Evolutionary conservation across 345 rosid species (phyloP).

Genomic region (Mangifera indica): DNA sequence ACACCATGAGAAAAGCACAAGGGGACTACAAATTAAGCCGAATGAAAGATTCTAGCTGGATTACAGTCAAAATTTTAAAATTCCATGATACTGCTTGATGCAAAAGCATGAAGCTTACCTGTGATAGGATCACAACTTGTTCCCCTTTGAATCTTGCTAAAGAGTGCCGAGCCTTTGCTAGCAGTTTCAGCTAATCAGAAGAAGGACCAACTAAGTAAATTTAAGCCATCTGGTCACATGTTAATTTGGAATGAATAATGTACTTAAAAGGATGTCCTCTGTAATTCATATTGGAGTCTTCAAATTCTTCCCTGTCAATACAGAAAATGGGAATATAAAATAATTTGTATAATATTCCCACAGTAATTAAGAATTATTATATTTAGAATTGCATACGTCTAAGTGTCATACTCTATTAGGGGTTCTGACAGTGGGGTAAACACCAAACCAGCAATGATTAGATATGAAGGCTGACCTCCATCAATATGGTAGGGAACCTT

Average conservation of each 20-base stretch:
- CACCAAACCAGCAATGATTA: conserved; percentile 92
- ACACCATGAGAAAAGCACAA: not conserved
- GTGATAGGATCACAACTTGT: conserved; percentile 93
- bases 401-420: conserved; percentile 80
- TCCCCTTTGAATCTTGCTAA: conserved; percentile 86
- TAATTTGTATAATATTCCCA: not conserved
- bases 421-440: conserved; percentile 98
- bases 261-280: not conserved
- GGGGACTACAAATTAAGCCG: not conserved
- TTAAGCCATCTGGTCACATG: not conserved
- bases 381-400: no score
- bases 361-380: not conserved
- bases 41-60: not conserved
- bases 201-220: conserved; percentile 22
- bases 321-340: not conserved
- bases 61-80: not conserved
- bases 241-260: conserved; percentile 10
- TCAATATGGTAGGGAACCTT: conserved; percentile 93
- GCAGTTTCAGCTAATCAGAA: conserved; percentile 61
- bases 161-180: conserved; percentile 87
- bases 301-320: conserved; percentile 70
- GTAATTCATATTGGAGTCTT: conserved; percentile 52
- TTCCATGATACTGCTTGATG: not conserved
- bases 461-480: conserved; percentile 89
- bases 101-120: conserved; percentile 42